Evolutionary conservation across 352 stramenopile genomes (phyloP), one percentile per base, ranked within the genome.

Genomic region (Phytophthora melonis): DNA sequence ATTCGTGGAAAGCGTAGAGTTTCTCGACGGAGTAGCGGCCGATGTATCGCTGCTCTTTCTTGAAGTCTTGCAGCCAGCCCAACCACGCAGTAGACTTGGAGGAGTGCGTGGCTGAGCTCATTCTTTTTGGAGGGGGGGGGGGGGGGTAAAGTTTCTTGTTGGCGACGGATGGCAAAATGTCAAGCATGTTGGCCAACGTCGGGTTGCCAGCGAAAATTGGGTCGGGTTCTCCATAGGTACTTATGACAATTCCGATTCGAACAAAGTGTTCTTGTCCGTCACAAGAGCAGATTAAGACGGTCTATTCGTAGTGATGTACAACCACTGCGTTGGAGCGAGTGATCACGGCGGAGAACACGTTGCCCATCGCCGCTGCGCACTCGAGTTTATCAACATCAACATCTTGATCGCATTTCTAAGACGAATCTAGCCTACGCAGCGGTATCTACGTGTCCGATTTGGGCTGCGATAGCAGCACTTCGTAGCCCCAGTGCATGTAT

Each of bases 21-120:
- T 79, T 76, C 21, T 76, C 62, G 27, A 79, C 63, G 1, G 68
- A 79, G 72, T 76, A 79, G 19, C 58, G 63, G 5, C 63, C 69
- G 16, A 72, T 54, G 69, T 76, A 68, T 45, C 63, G 69, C 36
- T 72, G 63, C 23, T 68, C 61, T 19, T 18, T 59, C 18, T 32
- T 60, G 34, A 61, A 36, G 16, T 57, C 50, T 34, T 36, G 50
- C 11, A 57, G 16, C 34, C 58, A 27, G 18, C 56, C 25, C 18
- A 56, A 25, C 16, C 39, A 45, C 25, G 11, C 23, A 21, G 14
- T 32, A 5, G 27, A 4, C 9, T 30, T 55, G 49, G 43, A 23
- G 14, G 18, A 9, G 18, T 50, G 43, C 16, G 16, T 23, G 39
- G 11, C 39, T 14, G 11, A 18, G 39, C 39, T 7, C 39, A 47